Base-by-base conservation (phyloP, 2,329 filamentous ascomycete genomes). In the Fusarium papillatum region DNA sequence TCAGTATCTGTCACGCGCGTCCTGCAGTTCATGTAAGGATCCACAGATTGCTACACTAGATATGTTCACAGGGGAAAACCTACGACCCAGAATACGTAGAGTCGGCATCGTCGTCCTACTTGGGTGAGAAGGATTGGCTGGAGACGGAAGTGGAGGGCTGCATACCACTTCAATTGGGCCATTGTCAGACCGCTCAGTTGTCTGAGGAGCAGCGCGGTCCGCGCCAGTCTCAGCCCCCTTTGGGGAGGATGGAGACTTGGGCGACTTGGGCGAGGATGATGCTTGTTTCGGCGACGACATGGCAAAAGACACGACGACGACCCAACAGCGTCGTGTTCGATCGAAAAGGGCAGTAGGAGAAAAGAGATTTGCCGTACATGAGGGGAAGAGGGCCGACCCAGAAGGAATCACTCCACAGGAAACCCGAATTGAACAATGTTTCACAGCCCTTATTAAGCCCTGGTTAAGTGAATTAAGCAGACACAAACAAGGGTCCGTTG, bases 41-140 rank as follows among this genome's bases (percentile, higher is more conserved):
- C n/a, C 24, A 36, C 24, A 39, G 16, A 50, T 43, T 11, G 26
- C 36, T 64, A 57, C 16, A 43, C 68, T 19, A 34, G n/a, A 16
- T 31, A 16, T 34, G 31, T 29, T 39, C n/a, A 26, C 31, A 22
- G 48, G 7, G 26, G 34, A 36, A 22, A 36, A 36, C 65, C 19
- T 60, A 71, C 69, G 48, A 38, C 14, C 34, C 65, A 19, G 69
- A 71, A 24, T 68, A 71, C 3, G 69, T 59, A 31, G 69, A 71
- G 60, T 71, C 69, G 17, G 48, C 26, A 61, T 71, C 69, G 50
- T 68, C 48, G 60, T 71, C 69, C 69, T 71, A 68, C 29, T 57
- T 57, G 53, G 22, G 29, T 69, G n/a, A 60, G 22, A 38, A 29
- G 14, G 29, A 66, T 67, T 53, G 46, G 17, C 46, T 19, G 39